Percentiles rank a stretch among this genome's conserved stretches.
These are phyloP conservation scores for Selaginella tamariscina DNA, from an alignment of 75 land plant genomes.

Conservation along the genomic window DNA sequence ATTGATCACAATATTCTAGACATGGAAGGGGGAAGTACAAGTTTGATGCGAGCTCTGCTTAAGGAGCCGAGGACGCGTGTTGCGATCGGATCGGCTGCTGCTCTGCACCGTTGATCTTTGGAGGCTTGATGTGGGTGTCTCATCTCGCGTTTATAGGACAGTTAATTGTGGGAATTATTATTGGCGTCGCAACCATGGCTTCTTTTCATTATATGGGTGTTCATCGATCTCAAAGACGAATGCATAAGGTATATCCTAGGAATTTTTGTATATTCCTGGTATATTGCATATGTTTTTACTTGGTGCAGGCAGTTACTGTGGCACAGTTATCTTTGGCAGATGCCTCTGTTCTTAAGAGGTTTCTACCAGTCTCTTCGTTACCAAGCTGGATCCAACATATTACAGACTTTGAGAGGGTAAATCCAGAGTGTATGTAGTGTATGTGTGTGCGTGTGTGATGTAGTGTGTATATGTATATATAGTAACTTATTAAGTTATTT, in stretches of 20 bases:
- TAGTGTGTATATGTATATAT: not conserved
- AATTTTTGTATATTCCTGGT: not conserved
- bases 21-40: not conserved
- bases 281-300: not conserved
- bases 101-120: not conserved
- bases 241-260: not conserved
- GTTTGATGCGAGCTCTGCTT: not conserved
- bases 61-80: not conserved
- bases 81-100: not conserved
- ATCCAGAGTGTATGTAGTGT: not conserved
- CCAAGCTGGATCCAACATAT: conserved; percentile 5
- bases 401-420: conserved; percentile 26
- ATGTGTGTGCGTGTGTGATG: not conserved
- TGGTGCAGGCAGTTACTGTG: not conserved
- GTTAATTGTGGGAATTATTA: not conserved
- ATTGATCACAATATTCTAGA: not conserved
- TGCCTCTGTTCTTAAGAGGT: not conserved
- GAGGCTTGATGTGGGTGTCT: not conserved
- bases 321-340: not conserved
- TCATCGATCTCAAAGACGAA: not conserved
- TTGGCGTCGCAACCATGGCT: not conserved
- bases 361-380: not conserved
- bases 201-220: not conserved
- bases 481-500: no score
- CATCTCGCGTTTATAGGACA: not conserved